A percentile compares a stretch with the other conserved stretches of the same genome.
Evolutionary conservation across 306 rosid genomes (phyloP).

Genomic region (Vicia villosa): DNA sequence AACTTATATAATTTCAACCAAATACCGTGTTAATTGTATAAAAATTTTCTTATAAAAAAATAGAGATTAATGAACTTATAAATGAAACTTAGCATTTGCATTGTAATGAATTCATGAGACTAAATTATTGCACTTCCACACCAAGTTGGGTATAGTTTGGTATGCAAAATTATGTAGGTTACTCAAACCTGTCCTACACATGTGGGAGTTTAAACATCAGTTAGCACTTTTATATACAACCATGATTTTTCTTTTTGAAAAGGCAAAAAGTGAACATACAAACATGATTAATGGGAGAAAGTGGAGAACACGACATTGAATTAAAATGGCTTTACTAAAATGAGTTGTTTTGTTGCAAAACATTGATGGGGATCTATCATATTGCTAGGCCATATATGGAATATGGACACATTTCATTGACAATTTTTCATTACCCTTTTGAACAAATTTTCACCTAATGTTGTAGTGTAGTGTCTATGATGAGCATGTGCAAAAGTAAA

Average conservation of each 20-base stretch:
- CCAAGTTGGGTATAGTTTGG: background rate
- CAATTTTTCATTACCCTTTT: background rate
- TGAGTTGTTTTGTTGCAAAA: conserved; percentile 5
- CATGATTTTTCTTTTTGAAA: background rate
- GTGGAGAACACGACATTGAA: background rate
- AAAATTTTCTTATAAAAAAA: too few relatives aligned
- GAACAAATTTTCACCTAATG: background rate
- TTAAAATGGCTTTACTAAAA: background rate
- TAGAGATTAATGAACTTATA: too few relatives aligned
- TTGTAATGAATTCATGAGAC: conserved; percentile 3
- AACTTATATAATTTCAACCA: too few relatives aligned
- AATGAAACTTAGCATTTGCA: background rate
- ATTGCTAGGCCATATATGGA: background rate
- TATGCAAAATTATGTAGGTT: conserved; percentile 11
- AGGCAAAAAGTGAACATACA: background rate
- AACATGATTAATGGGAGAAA: background rate
- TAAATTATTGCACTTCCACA: conserved; percentile 1
- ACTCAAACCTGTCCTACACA: background rate
- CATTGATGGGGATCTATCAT: background rate
- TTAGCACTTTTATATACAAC: background rate
- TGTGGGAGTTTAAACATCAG: background rate
- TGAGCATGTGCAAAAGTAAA: background rate
- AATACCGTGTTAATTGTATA: too few relatives aligned
- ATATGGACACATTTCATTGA: background rate
- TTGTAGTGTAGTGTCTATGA: background rate